These are phyloP conservation scores for Aspergillus sp. DNA, from an alignment of 2,329 filamentous ascomycete species.

Conservation along the genomic window DNA sequence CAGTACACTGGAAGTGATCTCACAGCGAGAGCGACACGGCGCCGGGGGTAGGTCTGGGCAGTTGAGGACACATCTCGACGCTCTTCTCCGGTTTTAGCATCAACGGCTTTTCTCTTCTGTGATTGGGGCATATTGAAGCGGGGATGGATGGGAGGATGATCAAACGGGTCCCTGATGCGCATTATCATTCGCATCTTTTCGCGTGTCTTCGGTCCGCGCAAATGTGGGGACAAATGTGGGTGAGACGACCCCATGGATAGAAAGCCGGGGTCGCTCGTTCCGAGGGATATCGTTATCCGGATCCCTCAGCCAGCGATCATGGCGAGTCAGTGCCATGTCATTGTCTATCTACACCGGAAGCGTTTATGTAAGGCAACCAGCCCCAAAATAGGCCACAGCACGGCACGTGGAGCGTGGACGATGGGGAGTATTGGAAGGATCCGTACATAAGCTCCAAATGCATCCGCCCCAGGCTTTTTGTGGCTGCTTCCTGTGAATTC, in stretches of 20 bases:
- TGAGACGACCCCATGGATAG: neutral
- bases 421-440: too few relatives aligned
- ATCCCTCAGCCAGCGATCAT: neutral
- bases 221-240: neutral
- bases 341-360: neutral
- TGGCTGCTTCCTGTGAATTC: too few relatives aligned
- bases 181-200: neutral
- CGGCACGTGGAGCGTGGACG: too few relatives aligned
- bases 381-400: neutral
- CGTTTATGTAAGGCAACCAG: too few relatives aligned
- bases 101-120: neutral
- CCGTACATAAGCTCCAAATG: too few relatives aligned
- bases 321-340: neutral
- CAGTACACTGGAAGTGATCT: neutral
- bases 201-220: neutral
- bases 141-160: neutral
- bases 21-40: neutral
- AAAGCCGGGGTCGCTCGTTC: too few relatives aligned
- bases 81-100: neutral
- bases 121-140: neutral
- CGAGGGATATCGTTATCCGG: neutral
- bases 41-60: neutral
- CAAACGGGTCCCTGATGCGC: neutral
- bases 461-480: too few relatives aligned
- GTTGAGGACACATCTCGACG: neutral